Evolutionary conservation across 305 asterid genomes (phyloP).

Genomic region (Fraxinus albicans): DNA sequence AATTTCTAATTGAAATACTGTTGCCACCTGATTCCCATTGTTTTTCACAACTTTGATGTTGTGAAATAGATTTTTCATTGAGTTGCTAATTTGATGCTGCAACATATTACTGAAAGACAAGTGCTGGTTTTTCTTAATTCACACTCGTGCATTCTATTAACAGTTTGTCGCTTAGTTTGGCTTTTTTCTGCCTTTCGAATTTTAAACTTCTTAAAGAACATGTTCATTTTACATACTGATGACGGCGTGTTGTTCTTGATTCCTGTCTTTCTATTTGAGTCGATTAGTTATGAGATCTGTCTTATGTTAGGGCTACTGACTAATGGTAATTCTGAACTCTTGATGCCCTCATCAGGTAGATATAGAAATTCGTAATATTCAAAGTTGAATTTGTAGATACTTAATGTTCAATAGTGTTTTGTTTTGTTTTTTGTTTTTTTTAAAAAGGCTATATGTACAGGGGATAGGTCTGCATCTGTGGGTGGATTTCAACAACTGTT

Average conservation of each 20-base stretch:
- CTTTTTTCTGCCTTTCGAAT: not conserved
- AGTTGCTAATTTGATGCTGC: not conserved
- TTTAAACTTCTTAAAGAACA: not conserved
- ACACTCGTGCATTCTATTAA: not conserved
- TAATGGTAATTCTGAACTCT: too few species aligned
- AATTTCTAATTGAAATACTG: conserved; percentile 26
- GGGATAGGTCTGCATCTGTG: too few species aligned
- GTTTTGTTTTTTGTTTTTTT: too few species aligned
- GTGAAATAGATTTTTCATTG: conserved; percentile 28
- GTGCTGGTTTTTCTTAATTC: not conserved
- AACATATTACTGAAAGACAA: not conserved
- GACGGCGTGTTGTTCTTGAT: not conserved
- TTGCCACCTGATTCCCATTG: conserved; percentile 4
- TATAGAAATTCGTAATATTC: too few species aligned
- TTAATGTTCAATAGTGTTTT: too few species aligned
- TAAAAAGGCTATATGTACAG: too few species aligned
- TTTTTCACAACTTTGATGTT: conserved; percentile 47
- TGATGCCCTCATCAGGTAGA: too few species aligned
- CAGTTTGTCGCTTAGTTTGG: not conserved
- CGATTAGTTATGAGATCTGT: too few species aligned
- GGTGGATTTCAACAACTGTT: too few species aligned
- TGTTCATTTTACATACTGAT: not conserved
- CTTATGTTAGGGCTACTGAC: too few species aligned
- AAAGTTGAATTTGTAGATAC: too few species aligned
- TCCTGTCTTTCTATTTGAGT: not conserved